These are phyloP conservation scores for Saitozyma sp. DNA, from an alignment of 768 basidiomycete genomes.

Conservation along the genomic window DNA sequence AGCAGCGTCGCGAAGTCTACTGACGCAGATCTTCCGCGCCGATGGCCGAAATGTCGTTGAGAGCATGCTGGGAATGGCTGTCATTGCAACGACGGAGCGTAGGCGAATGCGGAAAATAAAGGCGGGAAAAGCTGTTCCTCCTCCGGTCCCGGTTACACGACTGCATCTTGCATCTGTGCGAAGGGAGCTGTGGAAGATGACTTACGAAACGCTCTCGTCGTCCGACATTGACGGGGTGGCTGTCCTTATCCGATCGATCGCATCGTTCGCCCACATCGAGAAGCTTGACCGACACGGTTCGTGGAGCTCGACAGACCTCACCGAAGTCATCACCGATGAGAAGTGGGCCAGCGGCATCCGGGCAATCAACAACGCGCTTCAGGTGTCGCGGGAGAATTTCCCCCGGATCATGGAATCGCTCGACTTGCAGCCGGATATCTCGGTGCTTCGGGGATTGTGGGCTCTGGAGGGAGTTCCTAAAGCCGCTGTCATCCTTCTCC, in stretches of 20 bases:
- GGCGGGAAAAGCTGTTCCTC: conserved; percentile 10
- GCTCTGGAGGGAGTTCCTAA: conserved; percentile 61
- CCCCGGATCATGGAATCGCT: conserved; percentile 64
- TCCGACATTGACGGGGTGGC: conserved; percentile 64
- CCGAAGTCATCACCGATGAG: conserved; percentile 34
- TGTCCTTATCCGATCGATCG: conserved; percentile 62
- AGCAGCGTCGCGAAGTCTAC: conserved; percentile 55
- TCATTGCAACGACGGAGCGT: conserved; percentile 36
- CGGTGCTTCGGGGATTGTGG: conserved; percentile 61
- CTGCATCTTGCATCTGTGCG: conserved; percentile 54
- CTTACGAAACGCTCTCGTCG: conserved; percentile 64
- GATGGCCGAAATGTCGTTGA: conserved; percentile 49
- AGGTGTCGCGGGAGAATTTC: conserved; percentile 64
- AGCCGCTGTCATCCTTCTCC: conserved; percentile 66
- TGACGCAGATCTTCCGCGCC: conserved; percentile 43
- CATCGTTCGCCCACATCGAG: conserved; percentile 69
- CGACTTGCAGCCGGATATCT: conserved; percentile 63
- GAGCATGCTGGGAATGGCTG: conserved; percentile 35
- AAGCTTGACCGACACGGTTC: conserved; percentile 54
- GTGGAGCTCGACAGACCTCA: conserved; percentile 40
- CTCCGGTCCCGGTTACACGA: conserved; percentile 18
- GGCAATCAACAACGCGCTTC: conserved; percentile 65
- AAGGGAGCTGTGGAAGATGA: conserved; percentile 67
- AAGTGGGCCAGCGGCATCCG: conserved; percentile 56
- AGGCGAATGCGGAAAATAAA: conserved; percentile 13